Evolutionary conservation across 495 filamentous ascomycete species (phyloP).

Genomic region (Penicillium odoratum): DNA sequence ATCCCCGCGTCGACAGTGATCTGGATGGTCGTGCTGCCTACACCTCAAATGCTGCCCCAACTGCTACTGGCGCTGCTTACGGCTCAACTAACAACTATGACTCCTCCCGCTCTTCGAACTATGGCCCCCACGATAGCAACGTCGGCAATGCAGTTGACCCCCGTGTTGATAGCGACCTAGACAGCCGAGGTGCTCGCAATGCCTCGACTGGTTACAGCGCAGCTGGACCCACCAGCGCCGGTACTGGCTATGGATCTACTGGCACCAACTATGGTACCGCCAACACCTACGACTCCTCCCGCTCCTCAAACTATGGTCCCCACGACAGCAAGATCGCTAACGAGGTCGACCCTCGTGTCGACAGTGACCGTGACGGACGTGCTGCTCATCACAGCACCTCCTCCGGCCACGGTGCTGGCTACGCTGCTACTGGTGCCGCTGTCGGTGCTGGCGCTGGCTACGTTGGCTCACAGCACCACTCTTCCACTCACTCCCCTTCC

Average conservation of each 20-base stretch:
- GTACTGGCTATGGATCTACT: constrained; percentile 5
- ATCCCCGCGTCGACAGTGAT: constrained; percentile 24
- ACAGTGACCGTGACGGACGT: constrained; percentile 7
- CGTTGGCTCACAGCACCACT: constrained; percentile 22
- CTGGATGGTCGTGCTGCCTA: constrained; percentile 1
- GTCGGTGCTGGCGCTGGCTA: constrained; percentile 20
- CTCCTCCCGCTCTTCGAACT: constrained; percentile 19
- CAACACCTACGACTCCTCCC: constrained; percentile 5
- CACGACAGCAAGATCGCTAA: constrained; percentile 24
- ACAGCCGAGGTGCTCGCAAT: constrained; percentile 2
- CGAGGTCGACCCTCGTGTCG: constrained; percentile 8
- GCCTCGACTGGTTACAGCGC: background rate
- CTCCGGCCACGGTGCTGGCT: constrained; percentile 6
- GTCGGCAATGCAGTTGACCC: constrained; percentile 50
- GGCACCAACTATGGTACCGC: background rate
- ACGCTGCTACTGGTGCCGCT: constrained; percentile 9
- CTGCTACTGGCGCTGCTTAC: constrained; percentile 14
- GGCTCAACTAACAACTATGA: constrained; percentile 1
- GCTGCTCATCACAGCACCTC: constrained; percentile 1
- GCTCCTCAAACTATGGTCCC: constrained; percentile 23
- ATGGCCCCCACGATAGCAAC: constrained; percentile 46
- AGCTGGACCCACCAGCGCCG: background rate
- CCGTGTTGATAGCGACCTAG: constrained; percentile 38
- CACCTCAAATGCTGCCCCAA: constrained; percentile 7
- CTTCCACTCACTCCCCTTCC: constrained; percentile 26